Base-by-base conservation (phyloP, 805 yeast species). In the Ogataea chonburiensis region DNA sequence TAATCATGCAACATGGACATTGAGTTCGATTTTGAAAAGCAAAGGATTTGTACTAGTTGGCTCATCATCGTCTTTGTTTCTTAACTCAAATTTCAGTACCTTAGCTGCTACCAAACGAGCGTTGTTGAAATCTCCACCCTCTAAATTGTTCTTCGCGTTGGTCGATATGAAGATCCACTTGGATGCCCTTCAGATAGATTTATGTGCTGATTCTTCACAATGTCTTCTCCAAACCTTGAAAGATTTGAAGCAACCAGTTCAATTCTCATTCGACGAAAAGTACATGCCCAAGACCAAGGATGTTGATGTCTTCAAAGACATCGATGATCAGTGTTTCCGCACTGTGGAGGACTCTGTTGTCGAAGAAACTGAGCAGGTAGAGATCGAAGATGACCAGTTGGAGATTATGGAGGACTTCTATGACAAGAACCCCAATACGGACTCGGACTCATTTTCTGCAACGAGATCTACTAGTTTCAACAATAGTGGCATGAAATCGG, bases 131-230 rank as follows among this genome's bases (percentile, higher is more conserved):
- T 9, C 15, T 21, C 37, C 17, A n/a, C 14, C 18, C 1, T 15
- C 24, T 5, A 28, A 17, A 10, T 29, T 31, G n/a, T 28, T 43
- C 40, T 46, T 56, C 38, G 49, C 73, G 0, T 27, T 61, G 1
- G 36, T 73, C 2, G 75, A 70, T 31, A 28, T 79, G 19, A 72
- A 71, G 30, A 51, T 79, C 7, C 68, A 68, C 34, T 45, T 75
- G 5, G 84, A 77, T 38, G 62, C 63, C 12, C 55, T 72, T 11
- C 66, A 62, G 14, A 29, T 81, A 1, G 79, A 77, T 17, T 40
- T 81, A 3, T 88, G 96, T 63, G 91, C 96, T 1, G 98, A 89
- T 55, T 86, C 96, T 0, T 70, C 79, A 0, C 82, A 86, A 50
- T 75, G 91, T 9, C 58, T 89, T 26, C 43, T 77, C 2, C 94